Percentiles rank a stretch among this genome's conserved stretches.
Evolutionary conservation across 108 stramenopile genomes (phyloP).

Genomic region (Cyclotella cryptica): DNA sequence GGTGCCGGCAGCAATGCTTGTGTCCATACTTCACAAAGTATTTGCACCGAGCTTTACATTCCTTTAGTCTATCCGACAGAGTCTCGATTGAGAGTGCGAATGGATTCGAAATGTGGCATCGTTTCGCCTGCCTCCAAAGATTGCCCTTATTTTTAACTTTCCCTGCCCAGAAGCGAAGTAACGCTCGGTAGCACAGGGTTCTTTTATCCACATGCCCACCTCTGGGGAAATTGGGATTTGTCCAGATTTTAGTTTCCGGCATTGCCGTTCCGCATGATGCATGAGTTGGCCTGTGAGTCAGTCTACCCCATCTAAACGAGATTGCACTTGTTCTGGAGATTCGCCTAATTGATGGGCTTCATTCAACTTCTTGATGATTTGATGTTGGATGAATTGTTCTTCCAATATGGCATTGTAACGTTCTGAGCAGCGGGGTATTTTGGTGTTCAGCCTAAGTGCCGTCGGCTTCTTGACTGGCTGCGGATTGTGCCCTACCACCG

Average conservation of each 20-base stretch:
- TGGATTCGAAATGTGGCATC: constrained; percentile 4
- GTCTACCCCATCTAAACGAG: constrained; percentile 14
- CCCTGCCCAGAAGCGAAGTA: constrained; percentile 3
- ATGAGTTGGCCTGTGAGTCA: background rate
- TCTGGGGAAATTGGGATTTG: constrained; percentile 28
- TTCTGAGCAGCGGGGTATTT: background rate
- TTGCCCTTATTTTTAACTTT: constrained; percentile 13
- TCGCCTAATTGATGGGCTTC: background rate
- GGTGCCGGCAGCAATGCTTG: constrained; percentile 7
- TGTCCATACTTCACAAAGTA: constrained; percentile 21
- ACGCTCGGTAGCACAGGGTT: background rate
- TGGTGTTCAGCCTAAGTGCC: constrained; percentile 18
- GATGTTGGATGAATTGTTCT: background rate
- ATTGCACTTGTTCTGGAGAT: background rate
- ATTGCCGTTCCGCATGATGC: constrained; percentile 20
- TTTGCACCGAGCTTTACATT: constrained; percentile 17
- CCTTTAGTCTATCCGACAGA: background rate
- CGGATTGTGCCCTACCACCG: constrained; percentile 17
- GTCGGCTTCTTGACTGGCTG: background rate
- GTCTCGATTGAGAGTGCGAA: background rate
- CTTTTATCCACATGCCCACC: constrained; percentile 18
- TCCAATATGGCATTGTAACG: constrained; percentile 17
- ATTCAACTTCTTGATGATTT: background rate
- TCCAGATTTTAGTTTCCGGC: constrained; percentile 21
- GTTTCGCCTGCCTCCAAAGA: background rate